These are phyloP conservation scores for Beta corolliflora DNA, from an alignment of 179 eudicot species.

Conservation along the genomic window DNA sequence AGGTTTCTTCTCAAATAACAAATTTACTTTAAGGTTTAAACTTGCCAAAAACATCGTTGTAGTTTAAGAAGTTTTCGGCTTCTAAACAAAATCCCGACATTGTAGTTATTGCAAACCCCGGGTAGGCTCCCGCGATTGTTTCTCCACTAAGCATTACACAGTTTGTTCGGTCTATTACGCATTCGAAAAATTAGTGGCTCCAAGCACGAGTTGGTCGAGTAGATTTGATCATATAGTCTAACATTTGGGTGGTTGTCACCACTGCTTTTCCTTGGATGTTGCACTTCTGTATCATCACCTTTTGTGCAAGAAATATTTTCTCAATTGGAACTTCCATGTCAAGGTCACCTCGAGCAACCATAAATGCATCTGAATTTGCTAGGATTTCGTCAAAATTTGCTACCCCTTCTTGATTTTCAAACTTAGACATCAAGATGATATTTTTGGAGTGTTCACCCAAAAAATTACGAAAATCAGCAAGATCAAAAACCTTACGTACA, in stretches of 20 bases:
- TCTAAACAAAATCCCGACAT: too few species aligned
- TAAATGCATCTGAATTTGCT: constrained; percentile 41
- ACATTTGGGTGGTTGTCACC: constrained; percentile 29
- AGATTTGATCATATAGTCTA: constrained; percentile 48
- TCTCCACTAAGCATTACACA: constrained; percentile 35
- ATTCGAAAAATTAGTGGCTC: constrained; percentile 47
- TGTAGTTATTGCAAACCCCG: too few species aligned
- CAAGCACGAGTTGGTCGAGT: constrained; percentile 51
- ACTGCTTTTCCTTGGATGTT: too few species aligned
- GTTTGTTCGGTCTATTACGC: constrained; percentile 47
- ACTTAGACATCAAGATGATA: constrained; percentile 46
- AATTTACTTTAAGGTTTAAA: too few species aligned
- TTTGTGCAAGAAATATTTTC: constrained; percentile 47
- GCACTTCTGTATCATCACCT: constrained; percentile 38
- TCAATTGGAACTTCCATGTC: constrained; percentile 8
- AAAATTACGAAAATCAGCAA: constrained; percentile 38
- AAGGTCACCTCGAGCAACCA: constrained; percentile 36
- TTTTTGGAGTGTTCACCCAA: constrained; percentile 39
- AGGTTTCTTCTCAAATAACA: too few species aligned
- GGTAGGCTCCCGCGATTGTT: too few species aligned
- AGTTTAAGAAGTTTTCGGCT: too few species aligned
- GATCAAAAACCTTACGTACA: constrained; percentile 51
- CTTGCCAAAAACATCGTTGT: too few species aligned
- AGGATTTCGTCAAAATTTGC: constrained; percentile 45
- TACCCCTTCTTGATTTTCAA: constrained; percentile 50